phyloP scores from a whole-genome alignment of 495 filamentous ascomycete species.

The Penicillium arizonense region DNA sequence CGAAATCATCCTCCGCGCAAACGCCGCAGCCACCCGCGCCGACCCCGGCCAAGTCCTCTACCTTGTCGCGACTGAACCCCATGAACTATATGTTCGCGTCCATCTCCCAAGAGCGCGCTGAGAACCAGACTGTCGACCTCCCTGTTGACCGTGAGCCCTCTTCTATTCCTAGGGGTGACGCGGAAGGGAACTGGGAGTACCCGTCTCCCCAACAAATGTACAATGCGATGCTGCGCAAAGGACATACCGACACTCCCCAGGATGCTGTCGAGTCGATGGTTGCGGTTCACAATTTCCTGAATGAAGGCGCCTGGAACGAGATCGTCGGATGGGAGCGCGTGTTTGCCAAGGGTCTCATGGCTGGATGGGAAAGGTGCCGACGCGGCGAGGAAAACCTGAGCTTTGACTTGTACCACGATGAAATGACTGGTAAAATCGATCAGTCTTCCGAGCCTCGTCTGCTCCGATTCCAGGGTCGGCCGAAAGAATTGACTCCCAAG shows the following conservation, averaged over 20 bases:
- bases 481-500: constrained; percentile 87
- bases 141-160: constrained; percentile 76
- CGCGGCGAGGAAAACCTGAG: constrained; percentile 66
- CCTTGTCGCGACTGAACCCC: constrained; percentile 77
- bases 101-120: constrained; percentile 73
- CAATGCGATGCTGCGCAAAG: constrained; percentile 93
- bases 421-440: constrained; percentile 37
- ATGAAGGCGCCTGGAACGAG: constrained; percentile 95
- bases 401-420: constrained; percentile 37
- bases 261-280: constrained; percentile 98
- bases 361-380: constrained; percentile 73
- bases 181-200: constrained; percentile 87
- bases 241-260: constrained; percentile 87
- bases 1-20: constrained; percentile 24
- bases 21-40: constrained; percentile 23
- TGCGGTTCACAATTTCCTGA: constrained; percentile 94
- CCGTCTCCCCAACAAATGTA: constrained; percentile 99
- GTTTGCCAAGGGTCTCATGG: constrained; percentile 67
- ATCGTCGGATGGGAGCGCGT: constrained; percentile 88
- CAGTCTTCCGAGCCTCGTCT: constrained; percentile 60
- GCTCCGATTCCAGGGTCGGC: constrained; percentile 82
- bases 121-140: constrained; percentile 68
- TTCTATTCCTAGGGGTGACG: constrained; percentile 79
- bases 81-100: constrained; percentile 94
- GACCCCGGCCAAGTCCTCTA: constrained; percentile 35